A percentile compares a stretch with the other conserved stretches of the same genome.
These are phyloP conservation scores for Plantago coronopus DNA, from an alignment of 305 asterid species.

Conservation along the genomic window DNA sequence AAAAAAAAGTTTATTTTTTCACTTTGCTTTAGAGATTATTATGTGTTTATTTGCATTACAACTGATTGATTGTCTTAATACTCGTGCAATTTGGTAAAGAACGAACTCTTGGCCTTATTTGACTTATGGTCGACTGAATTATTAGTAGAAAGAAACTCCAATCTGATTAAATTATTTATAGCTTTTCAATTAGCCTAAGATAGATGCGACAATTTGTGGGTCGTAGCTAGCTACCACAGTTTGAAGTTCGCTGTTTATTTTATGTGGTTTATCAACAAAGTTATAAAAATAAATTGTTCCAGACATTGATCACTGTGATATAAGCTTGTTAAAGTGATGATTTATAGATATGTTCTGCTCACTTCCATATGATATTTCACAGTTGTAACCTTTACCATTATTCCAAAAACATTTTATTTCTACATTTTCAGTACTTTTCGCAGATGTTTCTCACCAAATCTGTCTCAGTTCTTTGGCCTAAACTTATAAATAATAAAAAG, in stretches of 20 bases:
- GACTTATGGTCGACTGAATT: not conserved
- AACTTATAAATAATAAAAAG: conserved; percentile 18
- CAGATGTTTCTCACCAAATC: not conserved
- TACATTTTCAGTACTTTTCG: not conserved
- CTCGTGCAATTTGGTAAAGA: not conserved
- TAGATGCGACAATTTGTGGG: not conserved
- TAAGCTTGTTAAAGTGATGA: not conserved
- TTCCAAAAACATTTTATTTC: conserved; percentile 8
- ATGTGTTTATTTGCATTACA: no score
- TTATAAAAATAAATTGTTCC: not conserved
- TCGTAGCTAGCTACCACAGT: no score
- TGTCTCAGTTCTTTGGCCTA: not conserved
- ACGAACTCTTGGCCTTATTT: not conserved
- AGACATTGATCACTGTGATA: not conserved
- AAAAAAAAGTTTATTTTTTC: no score
- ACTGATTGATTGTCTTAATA: not conserved
- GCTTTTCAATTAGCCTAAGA: not conserved
- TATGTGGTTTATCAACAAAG: not conserved
- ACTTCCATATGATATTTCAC: conserved; percentile 6
- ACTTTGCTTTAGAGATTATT: no score
- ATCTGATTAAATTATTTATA: not conserved
- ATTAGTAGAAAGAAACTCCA: not conserved
- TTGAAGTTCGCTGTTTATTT: not conserved
- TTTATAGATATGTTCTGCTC: not conserved
- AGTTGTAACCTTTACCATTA: conserved; percentile 7